Evolutionary conservation across 768 basidiomycete species (phyloP).

Genomic region (Boletellus sp.): DNA sequence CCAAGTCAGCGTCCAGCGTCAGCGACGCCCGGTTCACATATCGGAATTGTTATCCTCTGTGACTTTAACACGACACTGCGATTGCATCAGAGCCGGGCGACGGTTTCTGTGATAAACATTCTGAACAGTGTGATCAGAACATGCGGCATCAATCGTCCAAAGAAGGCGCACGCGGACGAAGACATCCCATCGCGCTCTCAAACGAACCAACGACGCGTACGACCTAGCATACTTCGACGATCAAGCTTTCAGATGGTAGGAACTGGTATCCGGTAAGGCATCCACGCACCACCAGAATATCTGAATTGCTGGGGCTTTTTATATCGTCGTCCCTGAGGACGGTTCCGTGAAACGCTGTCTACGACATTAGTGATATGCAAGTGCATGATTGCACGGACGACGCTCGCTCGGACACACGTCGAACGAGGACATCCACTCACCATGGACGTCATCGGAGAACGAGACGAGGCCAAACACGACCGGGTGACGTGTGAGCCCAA

Average conservation of each 20-base stretch:
- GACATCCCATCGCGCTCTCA: no score
- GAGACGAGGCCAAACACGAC: conserved; percentile 4
- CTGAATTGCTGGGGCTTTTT: no score
- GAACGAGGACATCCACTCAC: conserved; percentile 14
- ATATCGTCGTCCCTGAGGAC: conserved; percentile 9
- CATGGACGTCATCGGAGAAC: conserved; percentile 1
- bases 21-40: no score
- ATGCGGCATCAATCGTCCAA: no score
- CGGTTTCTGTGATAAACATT: conserved; percentile 10
- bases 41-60: background rate
- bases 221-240: conserved; percentile 1
- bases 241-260: background rate
- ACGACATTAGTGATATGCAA: no score
- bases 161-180: no score
- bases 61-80: conserved; percentile 10
- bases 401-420: no score
- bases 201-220: conserved; percentile 14
- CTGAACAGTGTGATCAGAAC: background rate
- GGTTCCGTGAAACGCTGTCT: conserved; percentile 10
- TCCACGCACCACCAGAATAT: no score
- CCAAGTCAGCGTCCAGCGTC: no score
- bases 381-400: no score
- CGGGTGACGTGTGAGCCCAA: conserved; percentile 3
- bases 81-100: background rate
- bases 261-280: no score